A percentile compares a stretch with the other conserved stretches of the same genome.
phyloP scores from a whole-genome alignment of 805 yeast species.

The Metschnikowia corniflorae region DNA sequence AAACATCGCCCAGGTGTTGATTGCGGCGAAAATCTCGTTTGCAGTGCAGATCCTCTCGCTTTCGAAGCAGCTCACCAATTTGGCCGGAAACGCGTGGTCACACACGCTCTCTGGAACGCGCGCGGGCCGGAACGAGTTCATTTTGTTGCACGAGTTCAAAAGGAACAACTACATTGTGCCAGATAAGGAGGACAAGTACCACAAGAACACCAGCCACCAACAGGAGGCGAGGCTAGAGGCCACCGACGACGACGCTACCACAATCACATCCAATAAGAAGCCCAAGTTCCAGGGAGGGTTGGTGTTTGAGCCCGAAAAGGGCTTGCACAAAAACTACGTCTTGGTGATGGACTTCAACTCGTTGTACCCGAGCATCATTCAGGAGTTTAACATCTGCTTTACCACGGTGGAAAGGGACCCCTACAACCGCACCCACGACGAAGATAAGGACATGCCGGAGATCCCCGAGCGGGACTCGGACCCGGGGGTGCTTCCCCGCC shows the following conservation, averaged over 20 bases:
- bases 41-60: conserved; percentile 81
- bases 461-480: conserved; percentile 56
- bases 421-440: conserved; percentile 39
- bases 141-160: conserved; percentile 86
- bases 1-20: conserved; percentile 59
- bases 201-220: conserved; percentile 34
- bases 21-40: conserved; percentile 76
- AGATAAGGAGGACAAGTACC: conserved; percentile 59
- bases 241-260: conserved; percentile 40
- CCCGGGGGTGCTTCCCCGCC: conserved; percentile 83
- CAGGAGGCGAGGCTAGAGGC: conserved; percentile 33
- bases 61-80: conserved; percentile 83
- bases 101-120: conserved; percentile 92
- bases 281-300: conserved; percentile 88
- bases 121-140: conserved; percentile 92
- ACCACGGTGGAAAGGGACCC: conserved; percentile 80
- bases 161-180: conserved; percentile 81
- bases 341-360: conserved; percentile 98
- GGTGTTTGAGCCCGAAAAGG: conserved; percentile 95
- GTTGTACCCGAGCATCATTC: conserved; percentile 93
- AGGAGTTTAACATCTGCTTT: conserved; percentile 94
- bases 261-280: conserved; percentile 53
- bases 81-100: conserved; percentile 98
- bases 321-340: conserved; percentile 82
- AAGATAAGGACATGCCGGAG: conserved; percentile 62